A percentile compares a stretch with the other conserved stretches of the same genome.
phyloP scores from a whole-genome alignment of 208 protist species.

The Wallacemonas sp. region DNA sequence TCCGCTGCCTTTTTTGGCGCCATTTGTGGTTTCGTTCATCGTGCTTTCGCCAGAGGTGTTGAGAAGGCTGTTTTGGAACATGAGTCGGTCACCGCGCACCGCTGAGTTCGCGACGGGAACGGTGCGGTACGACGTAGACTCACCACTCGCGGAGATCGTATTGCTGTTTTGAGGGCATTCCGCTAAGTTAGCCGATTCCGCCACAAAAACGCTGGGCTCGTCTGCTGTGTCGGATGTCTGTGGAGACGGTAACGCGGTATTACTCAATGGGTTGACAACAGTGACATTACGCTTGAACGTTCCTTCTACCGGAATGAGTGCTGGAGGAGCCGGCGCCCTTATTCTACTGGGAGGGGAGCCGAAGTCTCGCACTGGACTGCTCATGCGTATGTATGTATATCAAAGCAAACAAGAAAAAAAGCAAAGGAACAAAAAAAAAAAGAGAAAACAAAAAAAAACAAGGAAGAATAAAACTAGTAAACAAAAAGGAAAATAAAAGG shows the following conservation, averaged over 20 bases:
- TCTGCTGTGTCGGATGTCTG: not conserved
- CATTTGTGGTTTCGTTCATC: not conserved
- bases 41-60: conserved; percentile 1
- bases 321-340: conserved; percentile 1
- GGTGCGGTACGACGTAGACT: conserved; percentile 3
- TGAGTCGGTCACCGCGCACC: conserved; percentile 6
- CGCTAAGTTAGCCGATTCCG: not conserved
- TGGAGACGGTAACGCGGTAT: not conserved
- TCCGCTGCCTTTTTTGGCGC: too few relatives aligned
- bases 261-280: not conserved
- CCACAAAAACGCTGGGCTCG: not conserved
- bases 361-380: not conserved
- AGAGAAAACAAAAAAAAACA: conserved; percentile 15
- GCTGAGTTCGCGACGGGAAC: conserved; percentile 4
- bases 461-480: conserved; percentile 19
- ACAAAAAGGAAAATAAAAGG: conserved; percentile 2
- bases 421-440: conserved; percentile 11
- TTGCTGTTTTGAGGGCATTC: not conserved
- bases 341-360: not conserved
- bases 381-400: conserved; percentile 1
- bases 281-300: not conserved
- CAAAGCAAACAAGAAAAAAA: not conserved
- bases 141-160: conserved; percentile 2
- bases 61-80: conserved; percentile 12
- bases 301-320: conserved; percentile 5